Evolutionary conservation across 2,329 filamentous ascomycete genomes (phyloP).

Genomic region (Colletotrichum tabaci): DNA sequence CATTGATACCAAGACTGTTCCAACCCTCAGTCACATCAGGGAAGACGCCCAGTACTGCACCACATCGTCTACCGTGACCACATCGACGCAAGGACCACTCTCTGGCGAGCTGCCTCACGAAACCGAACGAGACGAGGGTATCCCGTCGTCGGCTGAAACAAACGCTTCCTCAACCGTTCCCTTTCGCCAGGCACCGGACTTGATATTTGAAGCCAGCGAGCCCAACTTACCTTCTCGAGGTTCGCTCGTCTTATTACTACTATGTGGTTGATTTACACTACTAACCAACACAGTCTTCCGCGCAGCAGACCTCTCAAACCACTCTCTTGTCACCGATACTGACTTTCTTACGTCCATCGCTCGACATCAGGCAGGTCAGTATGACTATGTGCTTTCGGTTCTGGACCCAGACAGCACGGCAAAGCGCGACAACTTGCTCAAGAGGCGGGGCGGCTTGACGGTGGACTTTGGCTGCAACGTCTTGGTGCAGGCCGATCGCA

Average conservation of each 20-base stretch:
- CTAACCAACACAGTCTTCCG: conserved; percentile 30
- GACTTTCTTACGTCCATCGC: conserved; percentile 45
- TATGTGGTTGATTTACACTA: background rate
- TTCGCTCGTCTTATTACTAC: conserved; percentile 10
- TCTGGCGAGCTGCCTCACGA: conserved; percentile 14
- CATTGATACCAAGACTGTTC: conserved; percentile 23
- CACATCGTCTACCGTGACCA: conserved; percentile 13
- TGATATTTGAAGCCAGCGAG: conserved; percentile 31
- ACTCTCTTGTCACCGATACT: background rate
- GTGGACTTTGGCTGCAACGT: conserved; percentile 69
- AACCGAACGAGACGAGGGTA: conserved; percentile 28
- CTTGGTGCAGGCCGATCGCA: conserved; percentile 55
- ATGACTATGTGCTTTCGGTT: conserved; percentile 64
- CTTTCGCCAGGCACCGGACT: conserved; percentile 11
- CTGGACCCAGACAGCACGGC: conserved; percentile 47
- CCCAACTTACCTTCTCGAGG: conserved; percentile 33
- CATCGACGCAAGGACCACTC: conserved; percentile 35
- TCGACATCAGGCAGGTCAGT: conserved; percentile 64
- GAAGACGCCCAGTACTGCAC: conserved; percentile 30
- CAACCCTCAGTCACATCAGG: conserved; percentile 19
- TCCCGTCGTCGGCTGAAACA: conserved; percentile 38
- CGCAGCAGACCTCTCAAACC: conserved; percentile 21
- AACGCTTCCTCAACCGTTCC: conserved; percentile 8
- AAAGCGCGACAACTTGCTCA: conserved; percentile 27
- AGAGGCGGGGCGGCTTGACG: conserved; percentile 45